A percentile compares a stretch with the other conserved stretches of the same genome.
Conservation (phyloP, 257 asterid genomes). For the Gynochthodes officinalis region DNA sequence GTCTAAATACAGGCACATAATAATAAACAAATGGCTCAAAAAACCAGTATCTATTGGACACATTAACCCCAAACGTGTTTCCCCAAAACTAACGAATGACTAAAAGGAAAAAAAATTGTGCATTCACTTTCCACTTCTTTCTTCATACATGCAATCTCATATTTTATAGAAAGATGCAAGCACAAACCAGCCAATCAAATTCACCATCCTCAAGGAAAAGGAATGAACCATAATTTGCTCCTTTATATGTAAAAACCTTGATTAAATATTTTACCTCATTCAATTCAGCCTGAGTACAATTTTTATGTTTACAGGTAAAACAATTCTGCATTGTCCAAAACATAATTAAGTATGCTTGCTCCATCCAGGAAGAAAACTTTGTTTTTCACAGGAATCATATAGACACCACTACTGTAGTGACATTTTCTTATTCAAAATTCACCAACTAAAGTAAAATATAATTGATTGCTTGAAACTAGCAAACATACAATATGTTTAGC, state of each 20-base stretch:
- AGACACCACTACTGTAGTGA: neutral
- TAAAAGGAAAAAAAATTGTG: neutral
- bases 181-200: neutral
- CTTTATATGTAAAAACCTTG: neutral
- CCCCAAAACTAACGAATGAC: neutral
- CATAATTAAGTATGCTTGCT: neutral
- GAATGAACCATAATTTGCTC: neutral
- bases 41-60: neutral
- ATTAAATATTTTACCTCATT: neutral
- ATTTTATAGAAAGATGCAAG: neutral
- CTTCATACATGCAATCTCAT: neutral
- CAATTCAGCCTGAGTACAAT: neutral
- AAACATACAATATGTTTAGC: too few species aligned
- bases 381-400: neutral
- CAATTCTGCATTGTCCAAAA: neutral
- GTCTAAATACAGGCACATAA: neutral
- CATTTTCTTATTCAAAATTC: neutral
- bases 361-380: too few species aligned
- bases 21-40: neutral
- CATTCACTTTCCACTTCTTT: neutral
- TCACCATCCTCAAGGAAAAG: neutral
- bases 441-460: neutral
- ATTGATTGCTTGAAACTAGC: slow-evolving; percentile 1
- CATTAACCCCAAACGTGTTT: too few species aligned
- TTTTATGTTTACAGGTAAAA: neutral